Evolutionary conservation across 2,329 filamentous ascomycete genomes (phyloP).

Genomic region (Rachicladosporium sp.): DNA sequence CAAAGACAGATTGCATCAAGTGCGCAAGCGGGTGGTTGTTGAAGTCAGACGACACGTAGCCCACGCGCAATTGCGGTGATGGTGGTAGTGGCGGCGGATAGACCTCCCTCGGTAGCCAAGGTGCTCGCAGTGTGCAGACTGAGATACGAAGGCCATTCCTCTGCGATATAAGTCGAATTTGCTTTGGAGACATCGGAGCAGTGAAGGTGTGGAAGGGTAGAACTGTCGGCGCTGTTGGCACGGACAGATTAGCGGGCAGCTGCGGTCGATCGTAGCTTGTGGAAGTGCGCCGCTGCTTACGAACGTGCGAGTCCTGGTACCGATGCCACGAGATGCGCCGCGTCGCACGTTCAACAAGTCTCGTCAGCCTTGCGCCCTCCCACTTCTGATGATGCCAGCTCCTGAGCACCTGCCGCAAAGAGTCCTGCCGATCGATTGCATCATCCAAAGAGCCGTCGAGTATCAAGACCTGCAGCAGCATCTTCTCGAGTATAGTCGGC

Average conservation of each 20-base stretch:
- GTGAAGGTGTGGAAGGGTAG: constrained; percentile 97
- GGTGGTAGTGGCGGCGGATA: constrained; percentile 80
- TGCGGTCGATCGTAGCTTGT: constrained; percentile 59
- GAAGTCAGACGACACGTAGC: constrained; percentile 96
- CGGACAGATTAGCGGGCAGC: constrained; percentile 57
- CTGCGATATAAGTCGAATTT: constrained; percentile 88
- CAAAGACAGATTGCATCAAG: constrained; percentile 97
- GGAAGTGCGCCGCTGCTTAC: constrained; percentile 41
- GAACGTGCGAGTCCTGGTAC: constrained; percentile 73
- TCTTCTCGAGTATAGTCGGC: constrained; percentile 26
- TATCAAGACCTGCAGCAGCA: constrained; percentile 35
- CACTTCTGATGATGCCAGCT: constrained; percentile 63
- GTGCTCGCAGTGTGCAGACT: constrained; percentile 69
- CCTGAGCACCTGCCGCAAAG: constrained; percentile 25
- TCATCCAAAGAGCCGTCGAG: constrained; percentile 22
- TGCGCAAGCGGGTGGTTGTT: constrained; percentile 97
- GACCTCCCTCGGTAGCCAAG: constrained; percentile 73
- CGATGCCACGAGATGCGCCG: constrained; percentile 67
- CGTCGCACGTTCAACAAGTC: constrained; percentile 74
- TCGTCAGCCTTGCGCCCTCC: constrained; percentile 77
- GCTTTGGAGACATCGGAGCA: constrained; percentile 77
- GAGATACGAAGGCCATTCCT: constrained; percentile 89
- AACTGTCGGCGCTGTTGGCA: constrained; percentile 84
- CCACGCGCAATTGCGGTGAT: constrained; percentile 71
- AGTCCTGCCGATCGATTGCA: constrained; percentile 24